Evolutionary conservation across 2,329 filamentous ascomycete species (phyloP).

Genomic region (Diaporthe citriasiana): DNA sequence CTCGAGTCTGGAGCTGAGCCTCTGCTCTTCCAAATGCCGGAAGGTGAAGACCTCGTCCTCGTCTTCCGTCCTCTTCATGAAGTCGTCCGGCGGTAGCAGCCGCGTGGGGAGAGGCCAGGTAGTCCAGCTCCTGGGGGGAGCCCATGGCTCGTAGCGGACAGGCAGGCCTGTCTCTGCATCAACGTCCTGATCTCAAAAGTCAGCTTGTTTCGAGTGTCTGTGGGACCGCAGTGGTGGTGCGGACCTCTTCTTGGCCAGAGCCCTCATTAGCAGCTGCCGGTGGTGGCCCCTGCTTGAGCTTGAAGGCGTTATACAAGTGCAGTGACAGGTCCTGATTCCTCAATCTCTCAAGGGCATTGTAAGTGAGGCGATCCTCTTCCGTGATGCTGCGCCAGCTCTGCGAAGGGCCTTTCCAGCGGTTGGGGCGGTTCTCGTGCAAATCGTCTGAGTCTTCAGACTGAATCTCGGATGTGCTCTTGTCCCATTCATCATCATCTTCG

Average conservation of each 20-base stretch:
- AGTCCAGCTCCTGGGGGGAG: slow-evolving; percentile 77
- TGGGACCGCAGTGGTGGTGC: neutral
- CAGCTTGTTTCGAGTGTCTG: neutral
- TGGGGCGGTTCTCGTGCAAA: slow-evolving; percentile 69
- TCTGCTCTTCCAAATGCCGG: slow-evolving; percentile 57
- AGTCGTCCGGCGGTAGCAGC: slow-evolving; percentile 71
- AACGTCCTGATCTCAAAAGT: slow-evolving; percentile 46
- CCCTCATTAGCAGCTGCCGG: slow-evolving; percentile 26
- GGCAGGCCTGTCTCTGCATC: slow-evolving; percentile 48
- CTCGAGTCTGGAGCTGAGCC: slow-evolving; percentile 74
- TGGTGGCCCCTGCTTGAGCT: slow-evolving; percentile 67
- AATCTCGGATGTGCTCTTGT: slow-evolving; percentile 62
- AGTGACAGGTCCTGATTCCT: slow-evolving; percentile 77
- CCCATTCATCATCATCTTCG: slow-evolving; percentile 52
- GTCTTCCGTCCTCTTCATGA: slow-evolving; percentile 62
- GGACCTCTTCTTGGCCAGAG: slow-evolving; percentile 38
- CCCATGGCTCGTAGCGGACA: slow-evolving; percentile 57
- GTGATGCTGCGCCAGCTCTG: slow-evolving; percentile 78
- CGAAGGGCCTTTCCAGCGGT: slow-evolving; percentile 78
- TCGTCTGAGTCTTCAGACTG: slow-evolving; percentile 63
- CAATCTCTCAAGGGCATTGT: slow-evolving; percentile 73
- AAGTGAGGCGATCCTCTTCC: slow-evolving; percentile 72
- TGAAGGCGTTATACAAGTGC: slow-evolving; percentile 85
- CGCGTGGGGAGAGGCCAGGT: slow-evolving; percentile 83
- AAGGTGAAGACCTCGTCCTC: slow-evolving; percentile 67